Evolutionary conservation across 2,329 filamentous ascomycete species (phyloP).

Genomic region (Celoporthe dispersa): DNA sequence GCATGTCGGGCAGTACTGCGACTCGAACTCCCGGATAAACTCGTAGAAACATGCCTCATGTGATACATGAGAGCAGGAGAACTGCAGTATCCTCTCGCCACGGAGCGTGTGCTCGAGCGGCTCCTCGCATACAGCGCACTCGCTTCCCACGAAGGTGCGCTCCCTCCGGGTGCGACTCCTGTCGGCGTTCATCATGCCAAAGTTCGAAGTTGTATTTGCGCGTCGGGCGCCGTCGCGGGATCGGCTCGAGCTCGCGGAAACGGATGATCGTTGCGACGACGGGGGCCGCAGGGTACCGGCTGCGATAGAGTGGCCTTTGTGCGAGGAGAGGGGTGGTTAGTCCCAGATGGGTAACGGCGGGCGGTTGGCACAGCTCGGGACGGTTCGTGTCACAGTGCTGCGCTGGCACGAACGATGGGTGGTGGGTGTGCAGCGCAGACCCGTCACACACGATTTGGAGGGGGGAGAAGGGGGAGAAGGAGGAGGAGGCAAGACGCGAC

Average conservation of each 20-base stretch:
- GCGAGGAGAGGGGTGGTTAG: slow-evolving; percentile 33
- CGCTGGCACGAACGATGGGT: slow-evolving; percentile 2
- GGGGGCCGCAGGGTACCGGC: slow-evolving; percentile 43
- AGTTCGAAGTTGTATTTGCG: slow-evolving; percentile 52
- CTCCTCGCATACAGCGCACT: slow-evolving; percentile 96
- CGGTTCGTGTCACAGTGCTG: background rate
- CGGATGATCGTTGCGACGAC: slow-evolving; percentile 44
- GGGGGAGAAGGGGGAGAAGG: background rate
- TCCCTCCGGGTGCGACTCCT: slow-evolving; percentile 81
- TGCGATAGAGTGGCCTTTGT: slow-evolving; percentile 45
- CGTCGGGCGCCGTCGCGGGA: slow-evolving; percentile 44
- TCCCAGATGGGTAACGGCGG: slow-evolving; percentile 20
- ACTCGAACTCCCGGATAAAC: slow-evolving; percentile 93
- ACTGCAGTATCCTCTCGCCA: slow-evolving; percentile 92
- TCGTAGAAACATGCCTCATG: slow-evolving; percentile 99
- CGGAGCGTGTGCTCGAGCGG: slow-evolving; percentile 92
- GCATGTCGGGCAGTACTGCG: slow-evolving; percentile 92
- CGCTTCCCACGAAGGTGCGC: slow-evolving; percentile 91
- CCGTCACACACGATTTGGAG: background rate
- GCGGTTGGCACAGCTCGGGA: slow-evolving; percentile 12
- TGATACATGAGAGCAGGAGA: slow-evolving; percentile 95
- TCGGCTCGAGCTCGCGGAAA: slow-evolving; percentile 43
- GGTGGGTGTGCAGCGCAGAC: slow-evolving; percentile 3
- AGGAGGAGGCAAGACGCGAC: background rate
- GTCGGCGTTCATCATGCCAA: slow-evolving; percentile 72